These are phyloP conservation scores for Coemansia nantahalensis DNA, from an alignment of 192 early-diverging fungal genomes.

Conservation along the genomic window DNA sequence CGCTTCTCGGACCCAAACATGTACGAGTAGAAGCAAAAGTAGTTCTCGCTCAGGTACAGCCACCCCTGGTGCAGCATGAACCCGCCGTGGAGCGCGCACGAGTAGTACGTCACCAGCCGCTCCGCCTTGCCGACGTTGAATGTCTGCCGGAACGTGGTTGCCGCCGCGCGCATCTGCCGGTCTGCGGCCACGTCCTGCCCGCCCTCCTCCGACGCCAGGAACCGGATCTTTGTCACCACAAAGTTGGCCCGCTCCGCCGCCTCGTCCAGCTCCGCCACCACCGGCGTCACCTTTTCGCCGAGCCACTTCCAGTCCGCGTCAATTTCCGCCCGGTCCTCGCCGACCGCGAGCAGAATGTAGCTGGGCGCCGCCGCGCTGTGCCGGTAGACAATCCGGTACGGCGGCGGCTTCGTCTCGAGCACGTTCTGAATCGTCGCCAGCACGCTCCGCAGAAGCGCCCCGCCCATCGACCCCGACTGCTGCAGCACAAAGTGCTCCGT, in stretches of 20 bases:
- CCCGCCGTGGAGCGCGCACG: conserved; percentile 79
- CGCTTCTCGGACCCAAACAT: conserved; percentile 92
- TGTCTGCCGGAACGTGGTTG: conserved; percentile 83
- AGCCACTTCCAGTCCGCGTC: conserved; percentile 92
- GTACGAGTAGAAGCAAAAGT: conserved; percentile 94
- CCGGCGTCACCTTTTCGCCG: conserved; percentile 70
- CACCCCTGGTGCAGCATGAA: conserved; percentile 91
- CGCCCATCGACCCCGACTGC: conserved; percentile 59
- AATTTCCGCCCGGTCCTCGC: conserved; percentile 78
- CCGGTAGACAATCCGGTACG: conserved; percentile 83
- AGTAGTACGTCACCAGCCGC: conserved; percentile 93
- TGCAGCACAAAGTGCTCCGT: conserved; percentile 69
- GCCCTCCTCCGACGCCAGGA: conserved; percentile 71
- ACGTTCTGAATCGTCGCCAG: conserved; percentile 94
- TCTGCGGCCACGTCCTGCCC: conserved; percentile 71
- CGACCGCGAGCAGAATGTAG: conserved; percentile 80
- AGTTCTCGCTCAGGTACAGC: conserved; percentile 94
- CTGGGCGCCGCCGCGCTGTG: conserved; percentile 54
- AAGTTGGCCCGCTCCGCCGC: conserved; percentile 77
- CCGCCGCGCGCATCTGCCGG: conserved; percentile 82
- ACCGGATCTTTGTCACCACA: conserved; percentile 87
- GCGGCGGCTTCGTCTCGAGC: conserved; percentile 90
- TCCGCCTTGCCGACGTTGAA: conserved; percentile 81
- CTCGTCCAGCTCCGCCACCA: conserved; percentile 72
- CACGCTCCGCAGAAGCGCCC: conserved; percentile 63